Percentiles rank a stretch among this genome's conserved stretches.
phyloP scores from a whole-genome alignment of 805 yeast species.

The Maudiozyma bulderi region DNA sequence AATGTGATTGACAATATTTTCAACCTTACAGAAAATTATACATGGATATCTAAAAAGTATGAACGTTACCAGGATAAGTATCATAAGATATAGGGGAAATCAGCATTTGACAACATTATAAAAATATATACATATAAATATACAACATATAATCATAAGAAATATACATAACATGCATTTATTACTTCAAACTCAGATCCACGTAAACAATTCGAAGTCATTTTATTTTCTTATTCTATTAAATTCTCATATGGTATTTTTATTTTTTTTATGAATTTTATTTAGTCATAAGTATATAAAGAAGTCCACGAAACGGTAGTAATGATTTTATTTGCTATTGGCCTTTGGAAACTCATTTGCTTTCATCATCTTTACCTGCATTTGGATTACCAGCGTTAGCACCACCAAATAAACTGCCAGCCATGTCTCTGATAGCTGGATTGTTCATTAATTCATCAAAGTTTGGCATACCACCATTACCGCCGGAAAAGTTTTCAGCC shows the following conservation, averaged over 20 bases:
- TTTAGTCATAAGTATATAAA: not conserved
- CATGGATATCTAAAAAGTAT: not conserved
- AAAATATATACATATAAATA: too few relatives aligned
- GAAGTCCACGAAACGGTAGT: too few relatives aligned
- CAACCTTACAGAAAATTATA: not conserved
- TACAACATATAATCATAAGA: too few relatives aligned
- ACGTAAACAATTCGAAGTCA: too few relatives aligned
- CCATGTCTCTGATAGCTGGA: constrained; percentile 68
- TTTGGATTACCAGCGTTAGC: constrained; percentile 29
- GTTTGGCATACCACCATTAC: constrained; percentile 48
- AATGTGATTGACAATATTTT: not conserved
- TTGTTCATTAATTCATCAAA: constrained; percentile 68
- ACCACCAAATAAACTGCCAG: constrained; percentile 59
- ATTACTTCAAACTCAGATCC: too few relatives aligned
- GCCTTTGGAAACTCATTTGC: not conserved
- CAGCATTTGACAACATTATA: too few relatives aligned
- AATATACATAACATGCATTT: too few relatives aligned
- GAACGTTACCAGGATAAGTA: not conserved
- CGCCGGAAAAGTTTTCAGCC: constrained; percentile 70
- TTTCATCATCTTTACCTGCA: not conserved
- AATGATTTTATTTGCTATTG: not conserved
- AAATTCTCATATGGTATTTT: too few relatives aligned
- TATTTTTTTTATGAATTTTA: too few relatives aligned
- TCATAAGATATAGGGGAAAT: not conserved
- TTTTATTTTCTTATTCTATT: too few relatives aligned